phyloP scores from a whole-genome alignment of 768 basidiomycete species.

The Tephrocybe rancida region DNA sequence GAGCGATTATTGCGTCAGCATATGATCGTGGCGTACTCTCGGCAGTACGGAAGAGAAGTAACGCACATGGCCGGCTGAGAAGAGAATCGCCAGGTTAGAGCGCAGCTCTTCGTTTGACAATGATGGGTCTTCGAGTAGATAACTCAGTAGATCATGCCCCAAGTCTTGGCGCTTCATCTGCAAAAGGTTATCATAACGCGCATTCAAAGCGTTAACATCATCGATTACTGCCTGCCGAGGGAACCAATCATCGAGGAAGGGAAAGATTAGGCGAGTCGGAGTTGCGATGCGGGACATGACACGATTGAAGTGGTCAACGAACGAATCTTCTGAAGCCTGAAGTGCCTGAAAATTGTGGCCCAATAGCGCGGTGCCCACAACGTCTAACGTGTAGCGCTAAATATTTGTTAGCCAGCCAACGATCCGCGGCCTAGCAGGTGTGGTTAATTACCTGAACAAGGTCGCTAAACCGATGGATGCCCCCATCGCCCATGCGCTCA shows the following conservation, averaged over 20 bases:
- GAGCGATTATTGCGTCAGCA: background rate
- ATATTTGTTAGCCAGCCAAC: background rate
- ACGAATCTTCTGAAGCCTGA: constrained; percentile 29
- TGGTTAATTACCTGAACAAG: constrained; percentile 21
- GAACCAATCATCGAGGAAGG: constrained; percentile 29
- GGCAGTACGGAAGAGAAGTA: background rate
- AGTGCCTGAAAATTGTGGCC: constrained; percentile 40
- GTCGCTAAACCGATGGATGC: constrained; percentile 29
- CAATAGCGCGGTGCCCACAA: constrained; percentile 35
- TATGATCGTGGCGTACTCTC: background rate
- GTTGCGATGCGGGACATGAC: constrained; percentile 38
- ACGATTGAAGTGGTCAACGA: constrained; percentile 36
- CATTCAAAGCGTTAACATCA: constrained; percentile 30
- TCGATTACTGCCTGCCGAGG: constrained; percentile 30
- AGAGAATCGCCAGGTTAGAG: constrained; percentile 38
- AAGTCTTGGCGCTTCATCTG: constrained; percentile 29
- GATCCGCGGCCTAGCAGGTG: background rate
- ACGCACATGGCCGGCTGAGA: constrained; percentile 41
- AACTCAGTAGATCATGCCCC: constrained; percentile 36
- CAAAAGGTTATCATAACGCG: constrained; percentile 27
- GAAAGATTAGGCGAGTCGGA: constrained; percentile 33
- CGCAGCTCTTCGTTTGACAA: constrained; percentile 35
- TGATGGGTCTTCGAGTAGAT: constrained; percentile 32
- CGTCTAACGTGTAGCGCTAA: constrained; percentile 37
- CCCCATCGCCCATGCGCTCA: constrained; percentile 29